Conservation (phyloP, 352 stramenopile genomes). For the Phytophthora kernoviae region DNA sequence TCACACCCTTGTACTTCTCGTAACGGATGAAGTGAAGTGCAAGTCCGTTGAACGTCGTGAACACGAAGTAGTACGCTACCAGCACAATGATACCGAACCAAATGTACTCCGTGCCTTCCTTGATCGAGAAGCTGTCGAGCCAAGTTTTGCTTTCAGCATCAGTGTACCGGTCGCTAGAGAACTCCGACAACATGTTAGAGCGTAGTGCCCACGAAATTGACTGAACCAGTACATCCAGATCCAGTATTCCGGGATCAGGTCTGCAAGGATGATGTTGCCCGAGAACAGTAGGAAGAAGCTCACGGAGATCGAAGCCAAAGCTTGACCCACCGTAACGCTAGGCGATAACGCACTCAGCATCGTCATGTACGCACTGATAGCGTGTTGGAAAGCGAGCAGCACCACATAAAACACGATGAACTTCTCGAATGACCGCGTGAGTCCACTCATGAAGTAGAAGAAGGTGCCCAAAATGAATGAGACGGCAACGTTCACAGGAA, state of each 20-base stretch:
- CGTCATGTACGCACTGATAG: slow-evolving; percentile 68
- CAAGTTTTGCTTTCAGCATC: slow-evolving; percentile 7
- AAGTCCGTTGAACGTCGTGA: slow-evolving; percentile 51
- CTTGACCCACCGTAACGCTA: slow-evolving; percentile 55
- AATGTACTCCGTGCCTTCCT: slow-evolving; percentile 44
- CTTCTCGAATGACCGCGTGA: slow-evolving; percentile 59
- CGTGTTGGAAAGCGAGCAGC: slow-evolving; percentile 77
- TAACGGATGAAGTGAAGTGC: slow-evolving; percentile 61
- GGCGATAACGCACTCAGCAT: slow-evolving; percentile 57
- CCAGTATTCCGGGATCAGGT: slow-evolving; percentile 73
- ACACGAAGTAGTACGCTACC: slow-evolving; percentile 58
- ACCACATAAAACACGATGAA: slow-evolving; percentile 83
- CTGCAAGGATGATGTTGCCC: slow-evolving; percentile 69
- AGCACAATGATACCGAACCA: slow-evolving; percentile 55
- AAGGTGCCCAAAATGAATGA: slow-evolving; percentile 64
- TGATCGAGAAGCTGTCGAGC: slow-evolving; percentile 44
- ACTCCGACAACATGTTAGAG: slow-evolving; percentile 64
- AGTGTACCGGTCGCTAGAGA: slow-evolving; percentile 41
- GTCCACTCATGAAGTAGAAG: slow-evolving; percentile 91
- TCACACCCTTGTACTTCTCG: slow-evolving; percentile 43
- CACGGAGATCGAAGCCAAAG: slow-evolving; percentile 50
- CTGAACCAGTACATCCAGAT: slow-evolving; percentile 84
- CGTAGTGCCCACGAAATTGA: slow-evolving; percentile 58
- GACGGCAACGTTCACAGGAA: slow-evolving; percentile 70
- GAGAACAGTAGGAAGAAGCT: slow-evolving; percentile 75